These are phyloP conservation scores for Litchi chinensis DNA, from an alignment of 345 rosid genomes.

Conservation along the genomic window DNA sequence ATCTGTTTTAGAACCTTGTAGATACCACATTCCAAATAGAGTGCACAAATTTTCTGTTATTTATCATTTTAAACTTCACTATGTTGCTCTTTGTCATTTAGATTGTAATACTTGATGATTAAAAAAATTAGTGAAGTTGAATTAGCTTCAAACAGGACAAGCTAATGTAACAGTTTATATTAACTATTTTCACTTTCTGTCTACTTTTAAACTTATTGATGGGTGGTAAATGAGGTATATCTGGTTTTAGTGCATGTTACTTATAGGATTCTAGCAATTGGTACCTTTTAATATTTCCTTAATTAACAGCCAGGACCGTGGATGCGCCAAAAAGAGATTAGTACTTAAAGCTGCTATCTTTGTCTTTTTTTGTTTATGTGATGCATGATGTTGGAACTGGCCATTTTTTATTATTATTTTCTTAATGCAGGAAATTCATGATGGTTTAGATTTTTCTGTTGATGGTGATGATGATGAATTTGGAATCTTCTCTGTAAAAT, in stretches of 20 bases:
- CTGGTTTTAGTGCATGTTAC: neutral
- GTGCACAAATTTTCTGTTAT: neutral
- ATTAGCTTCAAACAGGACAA: neutral
- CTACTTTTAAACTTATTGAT: neutral
- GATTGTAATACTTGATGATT: neutral
- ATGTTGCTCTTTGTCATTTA: neutral
- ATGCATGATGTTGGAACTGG: neutral
- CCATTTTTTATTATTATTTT: neutral
- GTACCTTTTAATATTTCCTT: neutral
- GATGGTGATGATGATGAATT: constrained; percentile 36
- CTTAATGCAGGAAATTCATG: constrained; percentile 62
- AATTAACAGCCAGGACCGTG: neutral
- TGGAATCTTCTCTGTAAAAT: constrained; percentile 64
- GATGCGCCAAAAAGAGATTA: neutral
- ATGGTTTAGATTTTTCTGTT: constrained; percentile 54
- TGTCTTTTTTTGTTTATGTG: neutral
- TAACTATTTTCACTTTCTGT: neutral
- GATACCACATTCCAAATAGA: neutral
- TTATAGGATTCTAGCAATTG: neutral
- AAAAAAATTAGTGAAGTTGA: neutral
- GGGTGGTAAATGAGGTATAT: neutral
- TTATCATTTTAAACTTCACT: neutral
- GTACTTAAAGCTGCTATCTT: neutral
- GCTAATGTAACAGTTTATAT: neutral
- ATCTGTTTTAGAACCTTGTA: neutral